A percentile compares a stretch with the other conserved stretches of the same genome.
phyloP scores from a whole-genome alignment of 2,329 filamentous ascomycete genomes.

The Sarocladiaceae sp. region DNA sequence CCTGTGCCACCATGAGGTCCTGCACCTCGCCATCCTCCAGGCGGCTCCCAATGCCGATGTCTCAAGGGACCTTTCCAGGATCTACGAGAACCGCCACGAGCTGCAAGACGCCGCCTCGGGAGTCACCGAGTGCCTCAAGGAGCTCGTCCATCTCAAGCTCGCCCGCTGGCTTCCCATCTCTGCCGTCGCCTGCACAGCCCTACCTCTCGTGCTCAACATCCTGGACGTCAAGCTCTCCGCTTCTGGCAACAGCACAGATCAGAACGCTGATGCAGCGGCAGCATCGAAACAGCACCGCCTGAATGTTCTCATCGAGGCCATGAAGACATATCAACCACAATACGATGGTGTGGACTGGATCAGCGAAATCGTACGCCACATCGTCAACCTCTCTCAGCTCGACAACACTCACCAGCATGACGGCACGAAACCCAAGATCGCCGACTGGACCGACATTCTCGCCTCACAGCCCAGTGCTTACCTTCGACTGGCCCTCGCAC shows the following conservation, averaged over 20 bases:
- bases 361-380: conserved; percentile 35
- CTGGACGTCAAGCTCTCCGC: conserved; percentile 28
- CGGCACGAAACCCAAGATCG: conserved; percentile 18
- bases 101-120: conserved; percentile 37
- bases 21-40: conserved; percentile 35
- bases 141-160: conserved; percentile 37
- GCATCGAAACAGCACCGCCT: conserved; percentile 37
- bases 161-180: conserved; percentile 41
- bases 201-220: conserved; percentile 27
- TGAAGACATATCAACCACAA: conserved; percentile 38
- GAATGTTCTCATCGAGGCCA: conserved; percentile 37
- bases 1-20: conserved; percentile 39
- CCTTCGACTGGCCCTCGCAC: conserved; percentile 35
- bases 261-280: conserved; percentile 25
- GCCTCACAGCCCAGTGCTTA: conserved; percentile 33
- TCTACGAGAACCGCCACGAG: conserved; percentile 34
- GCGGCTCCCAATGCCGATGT: conserved; percentile 25
- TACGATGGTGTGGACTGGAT: conserved; percentile 41
- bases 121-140: conserved; percentile 39
- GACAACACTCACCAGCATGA: conserved; percentile 19
- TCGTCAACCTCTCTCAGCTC: conserved; percentile 34
- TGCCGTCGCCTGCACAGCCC: conserved; percentile 29
- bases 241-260: conserved; percentile 18
- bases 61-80: conserved; percentile 25
- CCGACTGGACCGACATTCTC: conserved; percentile 36